A percentile compares a stretch with the other conserved stretches of the same genome.
Conservation (phyloP, 2,329 filamentous ascomycete species). For the Aspergillus fumigatus region DNA sequence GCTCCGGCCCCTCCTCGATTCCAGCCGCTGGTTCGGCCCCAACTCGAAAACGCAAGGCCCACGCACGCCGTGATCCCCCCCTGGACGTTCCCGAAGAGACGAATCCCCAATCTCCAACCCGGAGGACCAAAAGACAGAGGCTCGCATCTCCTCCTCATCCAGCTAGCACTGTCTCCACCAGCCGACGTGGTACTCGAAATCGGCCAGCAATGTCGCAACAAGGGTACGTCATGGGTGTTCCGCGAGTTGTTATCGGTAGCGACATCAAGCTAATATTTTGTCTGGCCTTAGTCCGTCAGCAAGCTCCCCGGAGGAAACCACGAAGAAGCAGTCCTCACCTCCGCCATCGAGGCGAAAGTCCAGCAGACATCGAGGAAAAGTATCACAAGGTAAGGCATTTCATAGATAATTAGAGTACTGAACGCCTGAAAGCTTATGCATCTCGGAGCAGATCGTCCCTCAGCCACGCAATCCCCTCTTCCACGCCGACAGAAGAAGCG, state of each 20-base stretch:
- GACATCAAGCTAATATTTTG: slow-evolving; percentile 15
- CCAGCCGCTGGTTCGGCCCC: slow-evolving; percentile 43
- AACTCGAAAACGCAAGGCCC: slow-evolving; percentile 73
- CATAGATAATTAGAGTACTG: neutral
- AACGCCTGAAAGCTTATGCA: slow-evolving; percentile 7
- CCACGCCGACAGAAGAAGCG: slow-evolving; percentile 51
- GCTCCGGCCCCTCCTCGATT: slow-evolving; percentile 35
- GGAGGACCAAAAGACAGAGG: slow-evolving; percentile 69
- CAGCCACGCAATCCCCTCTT: slow-evolving; percentile 30
- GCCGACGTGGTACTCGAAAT: slow-evolving; percentile 39
- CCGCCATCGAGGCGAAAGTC: slow-evolving; percentile 68
- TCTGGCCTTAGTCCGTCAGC: slow-evolving; percentile 51
- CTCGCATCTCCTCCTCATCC: slow-evolving; percentile 49
- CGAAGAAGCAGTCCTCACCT: slow-evolving; percentile 51
- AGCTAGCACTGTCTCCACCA: slow-evolving; percentile 35
- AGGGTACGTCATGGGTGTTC: slow-evolving; percentile 27
- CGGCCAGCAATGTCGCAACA: slow-evolving; percentile 39
- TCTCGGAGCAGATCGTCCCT: slow-evolving; percentile 27
- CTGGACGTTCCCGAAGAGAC: slow-evolving; percentile 33
- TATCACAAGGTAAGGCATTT: slow-evolving; percentile 45
- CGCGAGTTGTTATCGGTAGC: slow-evolving; percentile 9
- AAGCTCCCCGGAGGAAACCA: slow-evolving; percentile 60
- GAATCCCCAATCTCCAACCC: slow-evolving; percentile 36
- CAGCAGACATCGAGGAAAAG: slow-evolving; percentile 62
- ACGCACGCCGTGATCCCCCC: slow-evolving; percentile 47